Percentiles rank a stretch among this genome's conserved stretches.
Conservation (phyloP, 768 basidiomycete genomes). For the Xerocomellus amylosporus region DNA sequence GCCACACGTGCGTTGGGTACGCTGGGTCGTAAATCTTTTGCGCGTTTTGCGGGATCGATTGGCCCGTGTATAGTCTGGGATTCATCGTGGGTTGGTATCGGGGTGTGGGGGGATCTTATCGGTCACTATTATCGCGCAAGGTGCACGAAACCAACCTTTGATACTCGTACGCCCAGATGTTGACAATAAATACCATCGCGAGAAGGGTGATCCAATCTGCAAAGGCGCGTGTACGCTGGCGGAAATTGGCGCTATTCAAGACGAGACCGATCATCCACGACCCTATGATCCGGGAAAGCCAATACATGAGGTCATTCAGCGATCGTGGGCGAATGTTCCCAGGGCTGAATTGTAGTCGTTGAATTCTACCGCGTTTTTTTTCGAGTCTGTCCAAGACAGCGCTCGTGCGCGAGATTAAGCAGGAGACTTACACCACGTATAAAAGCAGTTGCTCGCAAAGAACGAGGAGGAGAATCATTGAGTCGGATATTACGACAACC, state of each 20-base stretch:
- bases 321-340: conserved; percentile 73
- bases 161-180: conserved; percentile 60
- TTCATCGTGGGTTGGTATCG: too few relatives aligned
- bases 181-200: conserved; percentile 60
- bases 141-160: too few relatives aligned
- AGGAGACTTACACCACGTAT: conserved; percentile 61
- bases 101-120: background rate
- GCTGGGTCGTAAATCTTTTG: conserved; percentile 27
- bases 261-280: conserved; percentile 60
- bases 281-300: conserved; percentile 72
- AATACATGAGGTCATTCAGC: conserved; percentile 77
- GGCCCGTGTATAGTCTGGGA: conserved; percentile 55
- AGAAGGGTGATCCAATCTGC: conserved; percentile 61
- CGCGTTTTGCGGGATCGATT: conserved; percentile 39
- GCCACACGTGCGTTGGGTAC: conserved; percentile 35
- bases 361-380: conserved; percentile 40
- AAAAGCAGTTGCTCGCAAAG: conserved; percentile 79
- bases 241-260: conserved; percentile 25
- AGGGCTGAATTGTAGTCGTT: conserved; percentile 73
- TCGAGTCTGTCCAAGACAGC: too few relatives aligned
- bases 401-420: background rate
- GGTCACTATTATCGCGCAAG: background rate
- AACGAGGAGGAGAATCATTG: conserved; percentile 70
- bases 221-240: conserved; percentile 66
- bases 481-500: conserved; percentile 62